These are phyloP conservation scores for Coprinopsis marcescibilis DNA, from an alignment of 768 basidiomycete genomes.

Conservation along the genomic window DNA sequence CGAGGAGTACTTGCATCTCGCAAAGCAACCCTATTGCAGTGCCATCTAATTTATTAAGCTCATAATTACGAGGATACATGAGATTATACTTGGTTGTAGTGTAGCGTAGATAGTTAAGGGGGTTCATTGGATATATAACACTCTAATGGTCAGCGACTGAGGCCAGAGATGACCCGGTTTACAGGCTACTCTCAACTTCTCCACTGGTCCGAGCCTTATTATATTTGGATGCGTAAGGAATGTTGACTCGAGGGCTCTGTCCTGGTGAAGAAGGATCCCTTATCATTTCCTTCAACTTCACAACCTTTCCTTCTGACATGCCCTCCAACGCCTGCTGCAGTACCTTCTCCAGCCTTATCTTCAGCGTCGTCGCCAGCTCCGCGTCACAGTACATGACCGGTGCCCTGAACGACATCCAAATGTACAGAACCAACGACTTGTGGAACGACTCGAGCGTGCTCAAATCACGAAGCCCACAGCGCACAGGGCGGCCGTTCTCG, in stretches of 20 bases:
- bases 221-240: background rate
- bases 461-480: slow-evolving; percentile 2
- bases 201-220: no score
- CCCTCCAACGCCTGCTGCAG: slow-evolving; percentile 58
- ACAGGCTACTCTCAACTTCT: no score
- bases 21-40: no score
- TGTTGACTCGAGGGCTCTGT: background rate
- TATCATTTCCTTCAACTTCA: background rate
- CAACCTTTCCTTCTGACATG: slow-evolving; percentile 25
- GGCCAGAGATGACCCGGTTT: no score
- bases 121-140: no score
- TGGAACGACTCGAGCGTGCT: slow-evolving; percentile 65
- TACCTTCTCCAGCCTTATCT: slow-evolving; percentile 56
- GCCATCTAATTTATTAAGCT: no score
- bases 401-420: slow-evolving; percentile 78
- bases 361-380: slow-evolving; percentile 43
- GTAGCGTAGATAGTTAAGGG: no score
- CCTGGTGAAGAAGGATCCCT: no score
- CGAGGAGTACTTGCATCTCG: no score
- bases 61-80: no score
- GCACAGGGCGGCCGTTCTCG: slow-evolving; percentile 17
- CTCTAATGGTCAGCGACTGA: no score
- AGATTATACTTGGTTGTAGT: no score
- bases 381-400: slow-evolving; percentile 62
- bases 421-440: slow-evolving; percentile 67